Conservation (phyloP, 2,329 filamentous ascomycete genomes). For the Fusarium redolens region DNA sequence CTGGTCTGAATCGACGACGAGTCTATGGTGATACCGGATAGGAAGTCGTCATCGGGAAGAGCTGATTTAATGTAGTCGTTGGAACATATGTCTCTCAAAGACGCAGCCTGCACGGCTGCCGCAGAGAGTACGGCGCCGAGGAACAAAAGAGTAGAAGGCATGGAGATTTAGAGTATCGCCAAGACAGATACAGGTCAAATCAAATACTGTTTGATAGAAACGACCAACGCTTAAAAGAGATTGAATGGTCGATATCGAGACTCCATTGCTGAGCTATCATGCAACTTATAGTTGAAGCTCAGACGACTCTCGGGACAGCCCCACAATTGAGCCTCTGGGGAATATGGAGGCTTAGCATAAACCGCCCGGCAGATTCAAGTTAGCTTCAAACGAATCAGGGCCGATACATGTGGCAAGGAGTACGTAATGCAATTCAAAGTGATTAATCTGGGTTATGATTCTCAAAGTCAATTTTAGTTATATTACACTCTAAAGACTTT, state of each 20-base stretch:
- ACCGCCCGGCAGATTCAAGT: not conserved
- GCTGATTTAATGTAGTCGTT: not conserved
- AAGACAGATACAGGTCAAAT: not conserved
- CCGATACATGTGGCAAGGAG: not conserved
- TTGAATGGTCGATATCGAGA: not conserved
- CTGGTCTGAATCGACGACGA: too few species aligned
- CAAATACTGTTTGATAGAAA: not conserved
- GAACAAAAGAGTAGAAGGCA: not conserved
- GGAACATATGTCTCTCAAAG: slow-evolving; percentile 7
- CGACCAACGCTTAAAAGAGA: not conserved
- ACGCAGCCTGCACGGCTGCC: not conserved
- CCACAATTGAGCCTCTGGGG: not conserved
- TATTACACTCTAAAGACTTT: too few species aligned
- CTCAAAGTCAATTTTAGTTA: too few species aligned
- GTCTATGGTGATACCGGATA: not conserved
- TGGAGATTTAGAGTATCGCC: not conserved
- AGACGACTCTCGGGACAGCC: not conserved
- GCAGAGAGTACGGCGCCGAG: not conserved
- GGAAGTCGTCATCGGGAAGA: not conserved
- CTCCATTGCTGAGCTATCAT: not conserved
- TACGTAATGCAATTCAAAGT: not conserved
- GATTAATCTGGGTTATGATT: too few species aligned
- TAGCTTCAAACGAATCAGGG: not conserved
- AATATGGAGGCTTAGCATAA: not conserved
- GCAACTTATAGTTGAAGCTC: not conserved